phyloP scores from a whole-genome alignment of 2,329 filamentous ascomycete species.

The Escovopsis weberi region DNA sequence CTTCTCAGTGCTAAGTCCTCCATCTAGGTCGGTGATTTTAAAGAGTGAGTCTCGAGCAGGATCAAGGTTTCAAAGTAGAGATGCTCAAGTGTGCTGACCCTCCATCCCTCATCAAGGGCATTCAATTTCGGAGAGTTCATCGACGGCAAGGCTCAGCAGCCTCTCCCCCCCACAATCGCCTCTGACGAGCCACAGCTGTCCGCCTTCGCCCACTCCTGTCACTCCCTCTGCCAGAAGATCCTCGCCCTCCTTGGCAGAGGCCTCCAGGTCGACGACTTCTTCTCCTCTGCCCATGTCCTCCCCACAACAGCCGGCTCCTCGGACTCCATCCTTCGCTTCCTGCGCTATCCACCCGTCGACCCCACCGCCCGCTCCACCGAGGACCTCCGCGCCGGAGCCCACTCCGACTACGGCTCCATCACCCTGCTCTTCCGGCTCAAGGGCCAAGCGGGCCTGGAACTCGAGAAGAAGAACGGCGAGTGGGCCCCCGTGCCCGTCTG shows the following conservation, averaged over 20 bases:
- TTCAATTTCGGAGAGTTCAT: constrained; percentile 83
- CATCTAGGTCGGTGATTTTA: constrained; percentile 64
- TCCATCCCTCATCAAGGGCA: constrained; percentile 37
- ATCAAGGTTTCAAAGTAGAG: neutral
- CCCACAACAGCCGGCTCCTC: constrained; percentile 26
- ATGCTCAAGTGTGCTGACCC: neutral
- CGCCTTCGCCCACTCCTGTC: constrained; percentile 56
- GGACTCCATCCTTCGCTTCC: constrained; percentile 49
- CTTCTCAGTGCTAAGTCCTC: neutral
- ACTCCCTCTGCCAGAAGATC: constrained; percentile 55
- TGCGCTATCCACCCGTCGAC: constrained; percentile 52
- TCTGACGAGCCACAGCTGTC: constrained; percentile 45
- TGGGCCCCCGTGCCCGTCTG: constrained; percentile 55
- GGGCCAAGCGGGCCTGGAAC: constrained; percentile 76
- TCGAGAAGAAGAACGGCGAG: constrained; percentile 42
- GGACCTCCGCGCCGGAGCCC: constrained; percentile 77
- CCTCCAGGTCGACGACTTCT: constrained; percentile 42
- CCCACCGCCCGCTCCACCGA: constrained; percentile 27
- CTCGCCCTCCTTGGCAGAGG: constrained; percentile 67
- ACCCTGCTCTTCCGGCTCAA: constrained; percentile 73
- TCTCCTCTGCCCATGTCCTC: constrained; percentile 35
- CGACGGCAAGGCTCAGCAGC: constrained; percentile 56
- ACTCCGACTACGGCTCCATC: constrained; percentile 70
- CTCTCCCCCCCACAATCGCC: constrained; percentile 51
- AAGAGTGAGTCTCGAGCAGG: constrained; percentile 46